Base-by-base conservation (phyloP, 441 rosid species). In the Populus trichocarpa region DNA sequence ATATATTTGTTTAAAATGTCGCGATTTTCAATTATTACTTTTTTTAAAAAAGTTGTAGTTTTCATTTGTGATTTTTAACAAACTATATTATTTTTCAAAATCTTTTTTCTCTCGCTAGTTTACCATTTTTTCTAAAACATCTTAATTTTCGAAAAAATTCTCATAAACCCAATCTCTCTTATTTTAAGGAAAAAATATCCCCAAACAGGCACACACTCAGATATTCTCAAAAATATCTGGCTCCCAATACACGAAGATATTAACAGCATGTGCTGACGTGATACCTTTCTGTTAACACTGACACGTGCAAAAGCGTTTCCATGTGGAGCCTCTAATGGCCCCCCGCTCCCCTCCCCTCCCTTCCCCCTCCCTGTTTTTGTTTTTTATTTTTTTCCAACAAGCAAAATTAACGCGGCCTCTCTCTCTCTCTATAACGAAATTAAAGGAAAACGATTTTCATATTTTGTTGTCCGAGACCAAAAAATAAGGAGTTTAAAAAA, bases 221-320 rank as follows among this genome's bases (percentile, higher is more conserved):
- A n/a, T n/a, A n/a, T n/a, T n/a, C 12, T 38, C 20, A 14, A 46
- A 46, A 88, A 89, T 87, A 87, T 89, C 93, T 86, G 87, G 85
- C 79, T 83, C 84, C 82, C 83, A 83, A 77, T 71, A 66, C 84
- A 35, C 2, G 25, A 72, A 90, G 95, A 92, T 93, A 88, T 88
- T 92, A 82, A 81, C 81, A 16, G 64, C 25, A 4, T 0, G 0
- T 5, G 84, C 40, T 87, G 91, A 92, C 88, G 88, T 90, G 97
- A 88, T 86, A 80, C 1, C 16, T 22, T 3, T 26, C 50, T 68
- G 80, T 67, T 71, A 32, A 5, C 11, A 25, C 1, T 69, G 87
- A 82, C 95, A 90, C 91, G 88, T 92, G 90, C 84, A 85, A 93
- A 93, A 92, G 93, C 81, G 91, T 78, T 78, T 88, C 92, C 92